These are phyloP conservation scores for Dalbergia oliveri DNA, from an alignment of 306 rosid species.

Conservation along the genomic window DNA sequence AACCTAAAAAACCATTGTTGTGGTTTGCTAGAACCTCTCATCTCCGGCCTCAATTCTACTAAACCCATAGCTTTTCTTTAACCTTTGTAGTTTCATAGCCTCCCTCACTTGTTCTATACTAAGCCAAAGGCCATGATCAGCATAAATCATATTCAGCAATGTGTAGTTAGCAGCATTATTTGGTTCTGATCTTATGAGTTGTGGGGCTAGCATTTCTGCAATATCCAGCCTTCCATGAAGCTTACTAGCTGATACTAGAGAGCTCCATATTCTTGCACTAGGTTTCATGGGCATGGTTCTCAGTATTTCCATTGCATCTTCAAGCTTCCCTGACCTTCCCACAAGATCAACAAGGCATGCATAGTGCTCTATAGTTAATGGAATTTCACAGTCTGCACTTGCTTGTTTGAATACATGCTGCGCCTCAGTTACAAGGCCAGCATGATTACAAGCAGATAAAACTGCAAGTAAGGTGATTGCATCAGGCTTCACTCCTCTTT, in stretches of 20 bases:
- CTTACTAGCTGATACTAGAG: conserved; percentile 69
- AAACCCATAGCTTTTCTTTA: conserved; percentile 64
- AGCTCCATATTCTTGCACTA: conserved; percentile 68
- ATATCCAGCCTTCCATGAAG: conserved; percentile 66
- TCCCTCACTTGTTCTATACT: conserved; percentile 59
- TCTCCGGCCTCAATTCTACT: conserved; percentile 58
- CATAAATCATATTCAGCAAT: conserved; percentile 62
- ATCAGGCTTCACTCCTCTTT: conserved; percentile 58
- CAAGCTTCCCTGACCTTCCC: conserved; percentile 73
- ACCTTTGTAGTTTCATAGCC: conserved; percentile 54
- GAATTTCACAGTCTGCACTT: conserved; percentile 45
- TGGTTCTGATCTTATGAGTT: conserved; percentile 66
- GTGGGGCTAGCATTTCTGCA: conserved; percentile 60
- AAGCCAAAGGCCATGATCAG: conserved; percentile 66
- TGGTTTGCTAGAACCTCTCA: conserved; percentile 32
- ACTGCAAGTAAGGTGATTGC: conserved; percentile 60
- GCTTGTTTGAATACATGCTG: conserved; percentile 54
- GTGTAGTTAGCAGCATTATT: conserved; percentile 64
- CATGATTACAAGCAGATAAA: conserved; percentile 76
- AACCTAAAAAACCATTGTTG: background rate
- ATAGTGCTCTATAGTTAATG: conserved; percentile 60
- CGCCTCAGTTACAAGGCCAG: conserved; percentile 70
- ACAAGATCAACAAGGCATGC: conserved; percentile 72
- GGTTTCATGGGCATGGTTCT: conserved; percentile 70
- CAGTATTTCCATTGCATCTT: conserved; percentile 63